A percentile compares a stretch with the other conserved stretches of the same genome.
Conservation (phyloP, 1,139 yeast genomes). For the Geotrichum aggregatum region DNA sequence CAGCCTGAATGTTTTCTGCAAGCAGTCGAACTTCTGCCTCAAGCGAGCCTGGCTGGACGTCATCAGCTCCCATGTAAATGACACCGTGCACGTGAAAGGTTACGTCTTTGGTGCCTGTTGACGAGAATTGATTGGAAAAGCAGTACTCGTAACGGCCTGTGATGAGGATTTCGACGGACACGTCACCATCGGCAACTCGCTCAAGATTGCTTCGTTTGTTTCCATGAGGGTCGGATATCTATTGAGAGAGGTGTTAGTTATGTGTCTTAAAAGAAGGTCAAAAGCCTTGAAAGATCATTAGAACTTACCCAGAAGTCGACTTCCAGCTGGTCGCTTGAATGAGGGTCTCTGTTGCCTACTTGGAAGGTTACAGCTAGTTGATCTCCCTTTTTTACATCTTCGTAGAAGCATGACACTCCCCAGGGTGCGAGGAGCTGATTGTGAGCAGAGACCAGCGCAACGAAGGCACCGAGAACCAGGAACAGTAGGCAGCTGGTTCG, state of each 20-base stretch:
- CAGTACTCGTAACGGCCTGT: constrained; percentile 83
- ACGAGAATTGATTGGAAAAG: constrained; percentile 79
- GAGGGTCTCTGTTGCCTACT: constrained; percentile 85
- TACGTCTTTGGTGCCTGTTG: constrained; percentile 77
- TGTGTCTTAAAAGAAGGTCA: constrained; percentile 9
- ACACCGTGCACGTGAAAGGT: constrained; percentile 95
- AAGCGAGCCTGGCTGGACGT: constrained; percentile 74
- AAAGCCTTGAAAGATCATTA: constrained; percentile 10
- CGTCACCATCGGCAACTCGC: constrained; percentile 78
- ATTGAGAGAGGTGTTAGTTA: too few relatives aligned
- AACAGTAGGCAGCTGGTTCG: too few relatives aligned
- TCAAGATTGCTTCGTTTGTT: constrained; percentile 48
- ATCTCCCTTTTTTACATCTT: constrained; percentile 74
- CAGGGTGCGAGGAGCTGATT: constrained; percentile 79
- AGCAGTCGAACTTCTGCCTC: constrained; percentile 81
- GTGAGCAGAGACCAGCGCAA: constrained; percentile 51
- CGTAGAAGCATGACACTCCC: constrained; percentile 87
- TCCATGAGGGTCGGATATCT: constrained; percentile 58
- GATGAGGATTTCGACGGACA: constrained; percentile 57
- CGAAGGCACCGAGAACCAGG: too few relatives aligned
- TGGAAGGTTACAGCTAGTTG: constrained; percentile 87
- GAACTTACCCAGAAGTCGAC: constrained; percentile 62
- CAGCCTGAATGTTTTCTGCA: constrained; percentile 73
- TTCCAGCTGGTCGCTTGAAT: constrained; percentile 67
- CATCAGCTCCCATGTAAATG: constrained; percentile 78